Percentiles rank a stretch among this genome's conserved stretches.
These are phyloP conservation scores for Rhodotorula graminis DNA, from an alignment of 768 basidiomycete genomes.

Conservation along the genomic window DNA sequence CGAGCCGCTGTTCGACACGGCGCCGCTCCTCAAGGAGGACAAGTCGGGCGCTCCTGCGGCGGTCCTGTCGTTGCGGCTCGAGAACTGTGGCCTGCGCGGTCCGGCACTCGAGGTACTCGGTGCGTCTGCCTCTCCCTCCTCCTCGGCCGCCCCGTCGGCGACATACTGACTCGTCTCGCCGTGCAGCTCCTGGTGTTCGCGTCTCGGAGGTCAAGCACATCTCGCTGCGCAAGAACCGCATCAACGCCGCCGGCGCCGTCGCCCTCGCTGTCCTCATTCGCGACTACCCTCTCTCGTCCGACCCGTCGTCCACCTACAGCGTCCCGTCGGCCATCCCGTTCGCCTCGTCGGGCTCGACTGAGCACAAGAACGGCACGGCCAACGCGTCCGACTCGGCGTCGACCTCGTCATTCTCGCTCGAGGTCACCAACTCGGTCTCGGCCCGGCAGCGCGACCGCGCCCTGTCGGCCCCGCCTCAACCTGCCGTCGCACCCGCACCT, in stretches of 20 bases:
- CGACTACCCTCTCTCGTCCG: constrained; percentile 58
- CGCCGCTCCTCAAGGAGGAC: constrained; percentile 46
- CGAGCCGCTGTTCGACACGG: constrained; percentile 44
- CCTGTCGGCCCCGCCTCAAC: not conserved
- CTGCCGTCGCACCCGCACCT: not conserved
- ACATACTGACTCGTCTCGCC: not conserved
- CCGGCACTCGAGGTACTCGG: constrained; percentile 73
- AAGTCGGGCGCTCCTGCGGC: constrained; percentile 17
- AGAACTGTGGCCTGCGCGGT: constrained; percentile 74
- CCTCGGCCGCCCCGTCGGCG: too few species aligned
- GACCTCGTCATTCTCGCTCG: not conserved
- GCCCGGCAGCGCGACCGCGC: constrained; percentile 18
- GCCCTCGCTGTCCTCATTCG: constrained; percentile 92
- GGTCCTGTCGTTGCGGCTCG: constrained; percentile 71
- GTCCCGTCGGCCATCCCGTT: not conserved
- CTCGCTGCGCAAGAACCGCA: constrained; percentile 81
- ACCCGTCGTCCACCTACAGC: not conserved
- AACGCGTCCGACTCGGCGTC: not conserved
- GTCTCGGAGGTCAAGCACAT: constrained; percentile 79
- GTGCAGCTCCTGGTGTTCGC: constrained; percentile 71
- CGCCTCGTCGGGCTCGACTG: not conserved
- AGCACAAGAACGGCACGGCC: not conserved
- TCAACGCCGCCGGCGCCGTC: constrained; percentile 76
- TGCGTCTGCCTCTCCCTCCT: constrained; percentile 47
- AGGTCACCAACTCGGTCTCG: constrained; percentile 31